phyloP scores from a whole-genome alignment of 306 rosid species.

The Prunus mume region DNA sequence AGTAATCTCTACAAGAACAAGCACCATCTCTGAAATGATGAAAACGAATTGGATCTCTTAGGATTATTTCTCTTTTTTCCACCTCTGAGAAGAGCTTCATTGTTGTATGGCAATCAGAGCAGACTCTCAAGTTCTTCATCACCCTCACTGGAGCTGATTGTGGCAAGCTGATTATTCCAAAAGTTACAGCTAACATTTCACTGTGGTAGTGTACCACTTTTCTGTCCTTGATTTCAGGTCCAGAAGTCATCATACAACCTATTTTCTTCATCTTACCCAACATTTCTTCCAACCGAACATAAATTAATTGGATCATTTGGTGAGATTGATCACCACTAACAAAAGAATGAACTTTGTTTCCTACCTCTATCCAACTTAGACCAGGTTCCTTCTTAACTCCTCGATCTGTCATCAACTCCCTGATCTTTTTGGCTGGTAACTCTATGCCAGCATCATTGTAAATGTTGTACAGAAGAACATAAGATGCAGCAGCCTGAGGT shows the following conservation, averaged over 20 bases:
- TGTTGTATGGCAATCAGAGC: constrained; percentile 50
- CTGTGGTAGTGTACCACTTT: constrained; percentile 40
- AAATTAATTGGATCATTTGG: constrained; percentile 36
- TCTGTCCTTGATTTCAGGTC: constrained; percentile 1
- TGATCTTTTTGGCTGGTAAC: constrained; percentile 36
- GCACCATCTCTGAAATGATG: constrained; percentile 57
- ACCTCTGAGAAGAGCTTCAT: constrained; percentile 52
- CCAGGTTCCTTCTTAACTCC: constrained; percentile 71
- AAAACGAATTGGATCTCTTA: constrained; percentile 55
- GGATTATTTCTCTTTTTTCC: constrained; percentile 52
- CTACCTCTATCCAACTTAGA: constrained; percentile 61
- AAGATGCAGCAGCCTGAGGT: constrained; percentile 51
- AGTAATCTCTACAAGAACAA: constrained; percentile 61
- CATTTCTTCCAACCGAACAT: constrained; percentile 37
- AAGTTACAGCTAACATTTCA: constrained; percentile 63
- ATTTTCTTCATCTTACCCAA: constrained; percentile 33
- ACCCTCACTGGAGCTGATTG: constrained; percentile 57
- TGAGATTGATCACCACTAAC: constrained; percentile 50
- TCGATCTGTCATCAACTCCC: constrained; percentile 44
- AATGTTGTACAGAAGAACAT: constrained; percentile 57
- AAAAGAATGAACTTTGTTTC: constrained; percentile 48
- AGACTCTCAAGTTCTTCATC: constrained; percentile 67
- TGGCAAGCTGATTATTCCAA: constrained; percentile 48
- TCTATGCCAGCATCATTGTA: constrained; percentile 46
- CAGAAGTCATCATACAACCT: constrained; percentile 16